These are phyloP conservation scores for Rhynchospora tenuis DNA, from an alignment of 176 grass and related monocot species.

Conservation along the genomic window DNA sequence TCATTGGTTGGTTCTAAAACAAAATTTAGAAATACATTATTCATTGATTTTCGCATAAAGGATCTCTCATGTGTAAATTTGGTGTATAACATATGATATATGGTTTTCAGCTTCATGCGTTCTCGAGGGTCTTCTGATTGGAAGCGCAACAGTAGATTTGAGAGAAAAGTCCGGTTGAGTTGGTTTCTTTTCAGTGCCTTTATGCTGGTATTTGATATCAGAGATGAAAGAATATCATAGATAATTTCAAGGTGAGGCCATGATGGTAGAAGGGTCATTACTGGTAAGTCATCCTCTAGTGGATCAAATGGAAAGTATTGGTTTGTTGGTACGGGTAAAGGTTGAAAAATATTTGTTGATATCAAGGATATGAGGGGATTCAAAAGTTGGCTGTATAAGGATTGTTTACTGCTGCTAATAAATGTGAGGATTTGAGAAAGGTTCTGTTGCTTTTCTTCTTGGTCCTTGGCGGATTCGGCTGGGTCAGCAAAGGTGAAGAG, in stretches of 20 bases:
- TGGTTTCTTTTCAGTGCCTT: slow-evolving; percentile 38
- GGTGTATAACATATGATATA: slow-evolving; percentile 70
- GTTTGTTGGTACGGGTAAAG: slow-evolving; percentile 44
- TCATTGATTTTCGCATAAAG: slow-evolving; percentile 75
- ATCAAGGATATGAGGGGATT: slow-evolving; percentile 52
- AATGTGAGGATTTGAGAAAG: slow-evolving; percentile 48
- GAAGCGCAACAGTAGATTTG: slow-evolving; percentile 40
- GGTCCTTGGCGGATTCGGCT: slow-evolving; percentile 14
- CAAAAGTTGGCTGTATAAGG: slow-evolving; percentile 43
- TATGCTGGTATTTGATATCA: slow-evolving; percentile 24
- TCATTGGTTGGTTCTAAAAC: slow-evolving; percentile 28
- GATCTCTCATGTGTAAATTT: slow-evolving; percentile 62
- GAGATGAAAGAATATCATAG: slow-evolving; percentile 55
- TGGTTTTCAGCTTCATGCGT: slow-evolving; percentile 59
- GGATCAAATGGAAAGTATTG: slow-evolving; percentile 15
- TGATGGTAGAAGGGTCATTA: slow-evolving; percentile 22
- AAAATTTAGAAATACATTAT: slow-evolving; percentile 31
- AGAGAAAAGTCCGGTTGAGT: slow-evolving; percentile 58
- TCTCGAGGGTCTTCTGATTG: slow-evolving; percentile 78
- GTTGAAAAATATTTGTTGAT: slow-evolving; percentile 63
- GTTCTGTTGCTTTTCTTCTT: slow-evolving; percentile 38
- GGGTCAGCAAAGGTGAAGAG: slow-evolving; percentile 52
- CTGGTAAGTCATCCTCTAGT: slow-evolving; percentile 31
- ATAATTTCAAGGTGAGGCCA: slow-evolving; percentile 65
- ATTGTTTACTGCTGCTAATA: slow-evolving; percentile 19